Conservation (phyloP, 2,329 filamentous ascomycete genomes). For the Scorias spongiosa region DNA sequence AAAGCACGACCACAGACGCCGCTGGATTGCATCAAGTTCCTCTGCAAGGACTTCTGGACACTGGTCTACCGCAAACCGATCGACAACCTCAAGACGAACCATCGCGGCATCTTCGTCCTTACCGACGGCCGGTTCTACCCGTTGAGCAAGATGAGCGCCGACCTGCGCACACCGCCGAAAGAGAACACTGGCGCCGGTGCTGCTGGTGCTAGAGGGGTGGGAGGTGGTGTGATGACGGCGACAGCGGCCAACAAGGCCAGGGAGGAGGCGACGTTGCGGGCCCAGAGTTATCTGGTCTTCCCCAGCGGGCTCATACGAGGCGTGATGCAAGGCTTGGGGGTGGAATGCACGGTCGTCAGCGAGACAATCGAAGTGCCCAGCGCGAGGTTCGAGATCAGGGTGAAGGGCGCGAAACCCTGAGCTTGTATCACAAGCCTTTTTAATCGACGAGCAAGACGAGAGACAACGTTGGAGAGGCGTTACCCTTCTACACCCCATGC, state of each 20-base stretch:
- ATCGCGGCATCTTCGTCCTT: conserved; percentile 87
- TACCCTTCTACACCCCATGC: too few species aligned
- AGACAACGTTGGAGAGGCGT: too few species aligned
- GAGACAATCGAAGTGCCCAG: conserved; percentile 75
- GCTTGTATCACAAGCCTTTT: background rate
- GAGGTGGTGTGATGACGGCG: conserved; percentile 59
- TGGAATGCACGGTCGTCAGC: conserved; percentile 79
- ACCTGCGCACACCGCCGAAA: conserved; percentile 25
- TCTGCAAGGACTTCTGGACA: conserved; percentile 97
- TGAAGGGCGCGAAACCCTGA: conserved; percentile 51
- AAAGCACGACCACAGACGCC: conserved; percentile 81
- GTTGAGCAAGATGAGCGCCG: conserved; percentile 76
- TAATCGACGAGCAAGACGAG: too few species aligned
- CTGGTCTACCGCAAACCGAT: conserved; percentile 93
- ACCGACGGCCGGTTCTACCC: conserved; percentile 88
- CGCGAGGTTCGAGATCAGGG: conserved; percentile 94
- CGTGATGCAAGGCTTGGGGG: conserved; percentile 80
- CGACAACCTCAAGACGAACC: conserved; percentile 97
- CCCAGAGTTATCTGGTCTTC: conserved; percentile 61
- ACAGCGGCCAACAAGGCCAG: background rate
- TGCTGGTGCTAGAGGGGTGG: conserved; percentile 43
- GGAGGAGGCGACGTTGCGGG: background rate
- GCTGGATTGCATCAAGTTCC: conserved; percentile 91
- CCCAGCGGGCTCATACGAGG: conserved; percentile 86
- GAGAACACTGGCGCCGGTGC: conserved; percentile 2